Evolutionary conservation across 768 basidiomycete species (phyloP).

Genomic region (Tricholomella constricta): DNA sequence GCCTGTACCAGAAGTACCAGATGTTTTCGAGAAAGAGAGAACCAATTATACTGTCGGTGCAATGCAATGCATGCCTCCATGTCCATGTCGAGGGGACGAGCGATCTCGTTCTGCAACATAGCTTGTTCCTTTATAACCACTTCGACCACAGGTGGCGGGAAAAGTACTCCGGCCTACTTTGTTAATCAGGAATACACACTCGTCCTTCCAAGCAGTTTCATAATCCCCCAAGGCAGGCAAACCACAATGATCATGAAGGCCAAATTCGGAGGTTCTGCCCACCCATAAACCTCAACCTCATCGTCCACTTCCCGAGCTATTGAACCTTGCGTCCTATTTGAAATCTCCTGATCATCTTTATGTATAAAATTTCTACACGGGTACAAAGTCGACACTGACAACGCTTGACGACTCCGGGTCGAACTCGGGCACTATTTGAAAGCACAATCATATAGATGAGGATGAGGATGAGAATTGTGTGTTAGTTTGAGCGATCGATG

Average conservation of each 20-base stretch:
- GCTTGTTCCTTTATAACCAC: no score
- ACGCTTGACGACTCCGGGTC: slow-evolving; percentile 16
- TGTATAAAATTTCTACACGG: not conserved
- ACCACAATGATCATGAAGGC: not conserved
- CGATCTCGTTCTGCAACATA: not conserved
- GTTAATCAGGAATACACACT: slow-evolving; percentile 5
- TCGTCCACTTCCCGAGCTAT: no score
- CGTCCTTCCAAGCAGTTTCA: slow-evolving; percentile 3
- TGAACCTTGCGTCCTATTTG: no score
- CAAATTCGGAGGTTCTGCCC: slow-evolving; percentile 15
- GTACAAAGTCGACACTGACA: slow-evolving; percentile 16
- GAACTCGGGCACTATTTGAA: slow-evolving; percentile 3
- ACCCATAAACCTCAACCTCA: no score
- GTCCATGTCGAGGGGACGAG: not conserved
- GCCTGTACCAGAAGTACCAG: no score
- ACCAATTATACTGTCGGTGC: no score
- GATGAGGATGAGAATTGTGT: no score
- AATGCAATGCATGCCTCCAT: no score
- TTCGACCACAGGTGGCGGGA: slow-evolving; percentile 14
- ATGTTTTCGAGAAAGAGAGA: no score
- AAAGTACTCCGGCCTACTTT: slow-evolving; percentile 12
- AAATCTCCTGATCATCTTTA: no score
- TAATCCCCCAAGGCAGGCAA: not conserved
- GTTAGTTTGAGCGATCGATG: no score
- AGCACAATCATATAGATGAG: no score